Base-by-base conservation (phyloP, 2,329 filamentous ascomycete species). In the Penicillium griseofulvum region DNA sequence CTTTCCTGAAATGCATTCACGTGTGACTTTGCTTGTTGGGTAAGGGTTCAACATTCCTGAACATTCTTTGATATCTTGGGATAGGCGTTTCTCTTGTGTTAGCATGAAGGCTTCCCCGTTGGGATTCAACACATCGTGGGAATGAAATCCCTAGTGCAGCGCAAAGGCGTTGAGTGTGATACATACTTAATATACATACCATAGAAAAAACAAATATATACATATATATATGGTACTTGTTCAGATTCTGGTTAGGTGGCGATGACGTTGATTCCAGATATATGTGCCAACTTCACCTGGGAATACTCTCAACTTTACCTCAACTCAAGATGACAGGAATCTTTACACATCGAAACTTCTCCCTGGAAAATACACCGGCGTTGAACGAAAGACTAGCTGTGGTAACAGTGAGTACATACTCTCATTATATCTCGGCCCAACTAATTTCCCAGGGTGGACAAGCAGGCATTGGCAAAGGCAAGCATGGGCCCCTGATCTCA, bases 391-490 rank as follows among this genome's bases (percentile, higher is more conserved):
- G 68, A 52, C 59, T 70, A 14, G 67, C 68, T 11, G 60, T 72
- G 19, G 58, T 73, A 14, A 73, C 69, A 9, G 64, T 67, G 51
- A 56, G 51, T 39, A 7, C 7, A 49, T 39, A 7, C 7, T 26
- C 12, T 51, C 19, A 10, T 5, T 37, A 16, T 29, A 37, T 29
- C n/a, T n/a, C 28, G 4, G 3, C 16, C 31, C 22, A 33, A 8
- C n/a, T 11, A 33, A 44, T 24, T 29, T 19, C 29, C 17, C 14
- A 64, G 55, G 69, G 68, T 52, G 67, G 68, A 8, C 63, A 71
- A 52, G 60, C 63, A 42, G 70, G 70, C 28, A 67, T 71, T 34
- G 70, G 68, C 43, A 61, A 65, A 59, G 63, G 57, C 39, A 59
- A 58, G 61, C 14, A 42, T 28, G n/a, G 31, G 33, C 2, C 29